Conservation (phyloP, 2,329 filamentous ascomycete genomes). For the Raffaelea arxii region DNA sequence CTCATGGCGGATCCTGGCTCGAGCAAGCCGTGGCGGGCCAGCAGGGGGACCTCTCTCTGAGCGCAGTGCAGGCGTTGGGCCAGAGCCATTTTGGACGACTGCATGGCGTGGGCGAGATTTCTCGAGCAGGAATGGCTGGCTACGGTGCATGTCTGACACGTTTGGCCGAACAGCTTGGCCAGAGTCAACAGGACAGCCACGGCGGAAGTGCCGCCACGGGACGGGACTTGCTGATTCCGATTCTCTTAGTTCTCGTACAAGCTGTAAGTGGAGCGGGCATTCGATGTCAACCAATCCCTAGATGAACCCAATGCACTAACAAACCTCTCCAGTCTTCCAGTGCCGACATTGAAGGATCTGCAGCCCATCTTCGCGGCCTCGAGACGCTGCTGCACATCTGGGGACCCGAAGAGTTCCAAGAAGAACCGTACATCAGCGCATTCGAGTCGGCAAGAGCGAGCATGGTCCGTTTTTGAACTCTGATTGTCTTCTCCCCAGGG, state of each 20-base stretch:
- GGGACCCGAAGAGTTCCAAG: slow-evolving; percentile 1
- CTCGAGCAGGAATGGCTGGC: no score
- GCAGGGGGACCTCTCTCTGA: background rate
- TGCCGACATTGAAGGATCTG: no score
- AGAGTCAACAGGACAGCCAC: background rate
- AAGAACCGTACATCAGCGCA: background rate
- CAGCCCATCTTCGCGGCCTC: background rate
- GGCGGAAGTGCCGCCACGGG: background rate
- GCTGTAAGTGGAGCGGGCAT: background rate
- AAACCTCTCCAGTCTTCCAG: no score
- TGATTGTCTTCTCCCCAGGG: no score
- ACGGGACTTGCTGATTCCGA: background rate
- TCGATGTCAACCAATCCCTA: no score
- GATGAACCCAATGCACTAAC: no score
- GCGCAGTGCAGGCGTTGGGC: background rate
- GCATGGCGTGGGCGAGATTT: no score
- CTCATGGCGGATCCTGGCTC: background rate
- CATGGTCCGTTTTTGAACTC: no score
- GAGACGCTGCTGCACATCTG: background rate
- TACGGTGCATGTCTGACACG: background rate
- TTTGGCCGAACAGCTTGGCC: background rate
- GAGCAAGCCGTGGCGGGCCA: background rate
- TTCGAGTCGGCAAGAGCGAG: background rate
- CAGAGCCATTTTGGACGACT: background rate
- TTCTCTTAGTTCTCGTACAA: background rate